Percentiles rank a stretch among this genome's conserved stretches.
phyloP scores from a whole-genome alignment of 176 grass and related monocot species.

The Raddia distichophylla region DNA sequence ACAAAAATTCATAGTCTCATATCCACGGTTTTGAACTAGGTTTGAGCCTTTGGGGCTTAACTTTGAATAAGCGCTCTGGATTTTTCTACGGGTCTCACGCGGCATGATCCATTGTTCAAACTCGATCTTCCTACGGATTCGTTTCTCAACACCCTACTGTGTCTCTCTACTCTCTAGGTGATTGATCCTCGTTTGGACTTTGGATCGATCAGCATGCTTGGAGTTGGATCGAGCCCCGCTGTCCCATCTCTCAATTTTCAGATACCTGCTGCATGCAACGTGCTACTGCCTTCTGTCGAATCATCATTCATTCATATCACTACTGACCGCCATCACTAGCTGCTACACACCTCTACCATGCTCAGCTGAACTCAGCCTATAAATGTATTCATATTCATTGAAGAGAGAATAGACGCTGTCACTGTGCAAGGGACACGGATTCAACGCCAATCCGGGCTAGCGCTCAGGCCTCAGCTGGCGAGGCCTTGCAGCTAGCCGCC shows the following conservation, averaged over 20 bases:
- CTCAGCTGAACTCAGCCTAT: background rate
- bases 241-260: background rate
- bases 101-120: background rate
- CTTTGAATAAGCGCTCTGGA: too few relatives aligned
- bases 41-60: too few relatives aligned
- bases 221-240: background rate
- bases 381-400: background rate
- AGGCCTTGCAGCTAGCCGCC: too few relatives aligned
- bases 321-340: background rate
- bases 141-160: background rate
- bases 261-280: background rate
- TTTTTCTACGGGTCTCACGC: background rate
- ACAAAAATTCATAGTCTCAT: too few relatives aligned
- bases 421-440: background rate
- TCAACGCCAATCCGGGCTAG: background rate
- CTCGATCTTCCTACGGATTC: background rate
- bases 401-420: background rate
- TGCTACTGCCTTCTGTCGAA: background rate
- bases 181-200: background rate
- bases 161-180: background rate
- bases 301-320: background rate
- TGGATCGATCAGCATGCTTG: background rate
- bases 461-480: too few relatives aligned
- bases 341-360: background rate
- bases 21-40: too few relatives aligned